Conservation (phyloP, 768 basidiomycete species). For the Sarcomyxa edulis region DNA sequence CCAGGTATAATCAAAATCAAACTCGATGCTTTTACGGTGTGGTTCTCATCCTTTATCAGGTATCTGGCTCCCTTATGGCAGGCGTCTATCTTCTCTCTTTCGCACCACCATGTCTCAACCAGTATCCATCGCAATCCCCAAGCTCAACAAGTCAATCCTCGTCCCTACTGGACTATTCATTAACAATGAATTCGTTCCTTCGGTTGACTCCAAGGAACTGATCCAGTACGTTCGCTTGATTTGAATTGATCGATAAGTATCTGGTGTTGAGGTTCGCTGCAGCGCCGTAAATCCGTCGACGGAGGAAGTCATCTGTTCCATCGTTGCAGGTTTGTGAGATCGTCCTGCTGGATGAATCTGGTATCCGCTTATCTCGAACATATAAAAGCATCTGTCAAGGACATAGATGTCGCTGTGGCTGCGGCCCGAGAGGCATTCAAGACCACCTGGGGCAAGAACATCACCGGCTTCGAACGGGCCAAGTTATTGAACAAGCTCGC, state of each 20-base stretch:
- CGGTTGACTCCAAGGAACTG: constrained; percentile 58
- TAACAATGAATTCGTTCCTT: constrained; percentile 84
- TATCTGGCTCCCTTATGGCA: too few relatives aligned
- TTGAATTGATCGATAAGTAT: constrained; percentile 17
- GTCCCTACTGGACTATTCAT: constrained; percentile 88
- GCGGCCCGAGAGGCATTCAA: constrained; percentile 81
- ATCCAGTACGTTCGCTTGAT: constrained; percentile 47
- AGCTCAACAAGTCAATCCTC: constrained; percentile 43
- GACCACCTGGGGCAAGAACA: constrained; percentile 86
- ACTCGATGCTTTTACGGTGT: too few relatives aligned
- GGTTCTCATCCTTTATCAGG: too few relatives aligned
- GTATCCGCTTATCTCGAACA: constrained; percentile 1
- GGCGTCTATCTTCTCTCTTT: too few relatives aligned
- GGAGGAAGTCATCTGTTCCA: constrained; percentile 64
- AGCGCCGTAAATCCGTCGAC: constrained; percentile 82
- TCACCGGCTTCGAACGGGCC: constrained; percentile 78
- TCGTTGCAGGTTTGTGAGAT: constrained; percentile 47
- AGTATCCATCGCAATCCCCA: constrained; percentile 33
- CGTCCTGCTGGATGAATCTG: not conserved
- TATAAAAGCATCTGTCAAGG: constrained; percentile 54
- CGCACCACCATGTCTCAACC: constrained; percentile 38
- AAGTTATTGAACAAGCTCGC: constrained; percentile 81
- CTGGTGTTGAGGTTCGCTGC: too few relatives aligned
- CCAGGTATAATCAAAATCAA: too few relatives aligned
- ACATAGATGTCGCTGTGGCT: constrained; percentile 80